Evolutionary conservation across 148 eudicot genomes (phyloP), one percentile per base, ranked within the genome.

Genomic region (Arctostaphylos glauca): DNA sequence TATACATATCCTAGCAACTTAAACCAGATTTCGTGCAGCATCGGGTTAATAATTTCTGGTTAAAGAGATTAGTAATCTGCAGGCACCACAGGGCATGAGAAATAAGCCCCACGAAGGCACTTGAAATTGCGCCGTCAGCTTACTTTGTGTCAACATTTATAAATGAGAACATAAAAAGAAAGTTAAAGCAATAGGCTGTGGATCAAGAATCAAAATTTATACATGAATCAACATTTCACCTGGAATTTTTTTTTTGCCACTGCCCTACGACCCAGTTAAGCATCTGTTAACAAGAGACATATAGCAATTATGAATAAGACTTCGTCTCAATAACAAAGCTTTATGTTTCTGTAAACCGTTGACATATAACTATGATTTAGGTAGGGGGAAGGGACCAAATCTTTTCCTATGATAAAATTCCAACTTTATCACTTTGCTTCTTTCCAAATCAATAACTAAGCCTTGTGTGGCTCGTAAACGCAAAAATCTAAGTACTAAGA

Each of bases 11-110:
- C 77, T 74, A 43, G 54, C 31, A 74, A 74, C 77, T 73, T 46
- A 72, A 73, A 73, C 50, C 77, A 74, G 38, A 31, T 47, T 46
- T 46, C 52, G 2, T 12, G 76, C 31, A 73, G 76, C 76, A 47
- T 73, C n/a, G 4, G 76, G 48, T 19, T 43, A 72, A 72, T 6
- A 44, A 16, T 47, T 74, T 74, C 14, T 19, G 54, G 55, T 48
- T 74, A 9, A 48, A 49, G 47, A 74, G 77, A 47, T 4, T 74
- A 19, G 25, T 5, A 48, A 7, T 18, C 3, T 21, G 41, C 38
- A 74, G 47, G 54, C 10, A 73, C 25, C 76, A 66, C 4, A 73
- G 5, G 12, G 25, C 16, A 3, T 9, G 9, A 23, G 50, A 43
- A 43, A 25, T 47, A 74, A 38, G 53, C 31, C 77, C 16, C 25